A percentile compares a stretch with the other conserved stretches of the same genome.
These are phyloP conservation scores for Hanseniaspora vineae DNA, from an alignment of 805 yeast genomes.

Conservation along the genomic window DNA sequence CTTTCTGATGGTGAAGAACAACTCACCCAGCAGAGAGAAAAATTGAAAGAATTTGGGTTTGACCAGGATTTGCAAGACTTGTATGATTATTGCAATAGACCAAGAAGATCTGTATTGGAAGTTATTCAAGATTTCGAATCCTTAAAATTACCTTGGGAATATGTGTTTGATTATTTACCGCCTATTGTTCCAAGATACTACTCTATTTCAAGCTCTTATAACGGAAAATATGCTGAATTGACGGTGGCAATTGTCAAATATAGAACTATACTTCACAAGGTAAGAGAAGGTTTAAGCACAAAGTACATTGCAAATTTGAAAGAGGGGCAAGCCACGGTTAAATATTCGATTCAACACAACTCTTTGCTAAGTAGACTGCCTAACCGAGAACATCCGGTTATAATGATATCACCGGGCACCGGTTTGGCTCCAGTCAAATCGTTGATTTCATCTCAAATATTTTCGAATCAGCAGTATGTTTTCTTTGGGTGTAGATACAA, in stretches of 20 bases:
- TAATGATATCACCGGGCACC: slow-evolving; percentile 87
- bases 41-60: slow-evolving; percentile 59
- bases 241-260: slow-evolving; percentile 81
- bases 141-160: slow-evolving; percentile 60
- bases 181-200: slow-evolving; percentile 67
- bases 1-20: slow-evolving; percentile 19
- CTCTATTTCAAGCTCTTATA: slow-evolving; percentile 62
- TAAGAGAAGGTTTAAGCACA: slow-evolving; percentile 75
- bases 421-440: slow-evolving; percentile 91
- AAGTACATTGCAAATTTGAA: slow-evolving; percentile 48
- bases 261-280: slow-evolving; percentile 61
- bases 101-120: slow-evolving; percentile 78
- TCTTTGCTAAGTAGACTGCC: slow-evolving; percentile 24
- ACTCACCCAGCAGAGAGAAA: slow-evolving; percentile 48
- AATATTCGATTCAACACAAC: slow-evolving; percentile 39
- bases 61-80: slow-evolving; percentile 69
- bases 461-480: slow-evolving; percentile 27
- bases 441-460: slow-evolving; percentile 33
- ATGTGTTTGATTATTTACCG: slow-evolving; percentile 69
- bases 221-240: slow-evolving; percentile 38
- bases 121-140: slow-evolving; percentile 71
- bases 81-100: slow-evolving; percentile 85
- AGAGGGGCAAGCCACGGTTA: slow-evolving; percentile 32
- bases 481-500: slow-evolving; percentile 66
- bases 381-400: slow-evolving; percentile 31